Percentiles rank a stretch among this genome's conserved stretches.
Evolutionary conservation across 2,329 filamentous ascomycete genomes (phyloP).

Genomic region (Colletotrichum theobromicola): DNA sequence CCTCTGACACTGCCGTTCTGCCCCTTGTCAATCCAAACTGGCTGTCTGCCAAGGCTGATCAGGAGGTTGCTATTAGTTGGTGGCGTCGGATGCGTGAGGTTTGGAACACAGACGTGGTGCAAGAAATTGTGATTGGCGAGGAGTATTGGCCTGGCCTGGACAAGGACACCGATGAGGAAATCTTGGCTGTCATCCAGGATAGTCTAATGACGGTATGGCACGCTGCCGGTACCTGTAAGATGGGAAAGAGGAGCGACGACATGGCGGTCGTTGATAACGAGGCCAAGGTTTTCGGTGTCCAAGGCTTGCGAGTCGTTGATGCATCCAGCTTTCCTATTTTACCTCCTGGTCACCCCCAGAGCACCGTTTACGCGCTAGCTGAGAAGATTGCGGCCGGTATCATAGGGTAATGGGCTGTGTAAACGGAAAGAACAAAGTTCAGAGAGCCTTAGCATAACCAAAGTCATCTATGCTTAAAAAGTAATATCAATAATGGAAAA

Average conservation of each 20-base stretch:
- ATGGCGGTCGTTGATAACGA: constrained; percentile 33
- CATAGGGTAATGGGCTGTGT: constrained; percentile 4
- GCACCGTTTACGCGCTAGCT: constrained; percentile 25
- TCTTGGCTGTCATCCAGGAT: constrained; percentile 37
- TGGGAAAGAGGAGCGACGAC: constrained; percentile 44
- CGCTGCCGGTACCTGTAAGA: constrained; percentile 57
- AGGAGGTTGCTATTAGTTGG: constrained; percentile 45
- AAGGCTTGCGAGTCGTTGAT: constrained; percentile 34
- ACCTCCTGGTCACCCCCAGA: constrained; percentile 28
- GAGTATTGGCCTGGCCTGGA: constrained; percentile 43
- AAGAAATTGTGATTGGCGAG: constrained; percentile 30
- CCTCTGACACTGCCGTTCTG: constrained; percentile 35
- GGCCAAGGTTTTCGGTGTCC: constrained; percentile 32
- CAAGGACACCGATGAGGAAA: constrained; percentile 44
- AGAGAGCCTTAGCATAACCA: not conserved
- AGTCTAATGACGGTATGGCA: constrained; percentile 56
- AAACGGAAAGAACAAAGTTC: accelerated
- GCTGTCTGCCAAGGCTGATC: constrained; percentile 45
- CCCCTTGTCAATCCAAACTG: constrained; percentile 54
- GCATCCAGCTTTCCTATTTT: constrained; percentile 30
- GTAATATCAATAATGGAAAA: no score
- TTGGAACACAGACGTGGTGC: constrained; percentile 31
- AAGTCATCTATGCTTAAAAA: not conserved
- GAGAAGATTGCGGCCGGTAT: constrained; percentile 34
- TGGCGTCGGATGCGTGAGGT: constrained; percentile 47